Conservation (phyloP, 129 eudicot species). For the Tagetes erecta region DNA sequence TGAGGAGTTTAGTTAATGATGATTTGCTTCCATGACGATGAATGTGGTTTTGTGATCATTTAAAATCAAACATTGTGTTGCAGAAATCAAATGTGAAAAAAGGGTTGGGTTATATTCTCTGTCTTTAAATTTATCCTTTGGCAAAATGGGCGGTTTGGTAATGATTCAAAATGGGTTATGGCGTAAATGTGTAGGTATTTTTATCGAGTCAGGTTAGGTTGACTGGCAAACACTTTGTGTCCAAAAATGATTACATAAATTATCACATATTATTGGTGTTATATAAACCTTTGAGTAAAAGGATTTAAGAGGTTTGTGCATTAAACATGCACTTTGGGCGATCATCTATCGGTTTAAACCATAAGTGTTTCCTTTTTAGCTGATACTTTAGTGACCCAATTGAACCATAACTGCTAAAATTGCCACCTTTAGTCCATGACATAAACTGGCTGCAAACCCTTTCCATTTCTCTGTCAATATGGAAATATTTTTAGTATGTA, state of each 20-base stretch:
- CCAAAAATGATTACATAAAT: background rate
- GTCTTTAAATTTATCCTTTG: background rate
- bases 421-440: background rate
- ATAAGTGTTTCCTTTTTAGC: background rate
- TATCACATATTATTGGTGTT: background rate
- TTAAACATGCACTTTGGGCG: background rate
- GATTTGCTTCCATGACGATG: background rate
- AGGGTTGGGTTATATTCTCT: conserved; percentile 5
- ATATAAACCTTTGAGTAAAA: background rate
- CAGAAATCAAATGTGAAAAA: background rate
- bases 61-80: background rate
- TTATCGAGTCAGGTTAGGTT: background rate
- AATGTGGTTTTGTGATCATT: background rate
- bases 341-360: background rate
- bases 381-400: background rate
- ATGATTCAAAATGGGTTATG: background rate
- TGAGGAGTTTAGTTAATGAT: background rate
- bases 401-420: background rate
- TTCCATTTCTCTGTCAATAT: background rate
- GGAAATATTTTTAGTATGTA: background rate
- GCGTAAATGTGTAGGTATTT: background rate
- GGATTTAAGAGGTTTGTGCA: background rate
- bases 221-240: background rate
- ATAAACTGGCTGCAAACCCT: background rate
- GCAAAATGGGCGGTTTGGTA: background rate